Conservation (phyloP, 208 protist species). For the Acanthamoeba sp. region DNA sequence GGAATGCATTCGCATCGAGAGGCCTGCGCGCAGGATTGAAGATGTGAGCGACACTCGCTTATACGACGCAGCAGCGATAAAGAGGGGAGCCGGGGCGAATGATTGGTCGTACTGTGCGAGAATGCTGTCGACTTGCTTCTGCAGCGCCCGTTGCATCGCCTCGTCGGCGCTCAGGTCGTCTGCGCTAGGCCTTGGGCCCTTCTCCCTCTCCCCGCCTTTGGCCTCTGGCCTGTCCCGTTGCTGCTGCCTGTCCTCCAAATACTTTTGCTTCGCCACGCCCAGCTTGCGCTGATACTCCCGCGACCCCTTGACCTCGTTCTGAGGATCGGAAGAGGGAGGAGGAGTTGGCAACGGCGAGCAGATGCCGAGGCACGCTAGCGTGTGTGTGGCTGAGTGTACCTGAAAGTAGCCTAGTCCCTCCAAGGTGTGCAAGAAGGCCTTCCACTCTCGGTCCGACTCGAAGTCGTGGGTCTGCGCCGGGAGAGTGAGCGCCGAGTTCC, state of each 20-base stretch:
- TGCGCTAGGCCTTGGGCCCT: neutral
- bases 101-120: neutral
- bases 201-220: neutral
- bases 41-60: neutral
- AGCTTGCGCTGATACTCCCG: slow-evolving; percentile 55
- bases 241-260: slow-evolving; percentile 22
- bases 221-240: neutral
- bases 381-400: no score
- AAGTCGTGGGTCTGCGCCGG: slow-evolving; percentile 44
- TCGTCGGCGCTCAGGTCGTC: neutral
- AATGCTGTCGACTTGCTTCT: slow-evolving; percentile 11
- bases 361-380: no score
- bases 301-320: slow-evolving; percentile 55
- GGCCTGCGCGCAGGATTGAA: neutral
- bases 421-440: slow-evolving; percentile 6
- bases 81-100: no score
- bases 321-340: neutral
- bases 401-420: slow-evolving; percentile 64
- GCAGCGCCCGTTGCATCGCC: neutral
- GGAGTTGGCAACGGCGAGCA: no score
- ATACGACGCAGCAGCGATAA: neutral
- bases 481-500: no score
- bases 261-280: slow-evolving; percentile 46
- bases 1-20: neutral
- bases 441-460: slow-evolving; percentile 43